Evolutionary conservation across 345 rosid species (phyloP), one percentile per base, ranked within the genome.

Genomic region (Camelina sativa): DNA sequence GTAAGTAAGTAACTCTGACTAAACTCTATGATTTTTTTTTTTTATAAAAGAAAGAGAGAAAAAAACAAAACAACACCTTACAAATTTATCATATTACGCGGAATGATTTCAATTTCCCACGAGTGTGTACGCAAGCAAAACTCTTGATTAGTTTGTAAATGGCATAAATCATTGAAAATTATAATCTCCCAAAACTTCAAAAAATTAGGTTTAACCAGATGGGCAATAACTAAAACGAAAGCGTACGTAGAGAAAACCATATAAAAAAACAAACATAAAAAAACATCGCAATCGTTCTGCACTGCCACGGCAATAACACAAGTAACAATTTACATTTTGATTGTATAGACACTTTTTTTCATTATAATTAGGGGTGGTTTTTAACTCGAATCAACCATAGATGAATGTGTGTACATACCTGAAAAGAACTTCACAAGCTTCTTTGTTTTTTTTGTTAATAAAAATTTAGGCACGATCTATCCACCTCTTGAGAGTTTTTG

Each of bases 401-500:
- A n/a, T 13, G 34, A 35, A 34, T 67, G 22, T 53, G 7, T 1
- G 5, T 28, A 58, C 57, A 61, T 47, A 70, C 66, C 74, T 70
- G 66, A 34, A 30, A 8, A 46, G 44, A 13, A 34, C 47, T 44
- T 59, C 7, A 5, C 22, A 13, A 57, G 2, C 5, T 28, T 28
- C 28, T 28, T 23, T 23, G 25, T 23, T 23, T 23, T 23, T 23
- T n/a, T n/a, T n/a, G n/a, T n/a, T n/a, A n/a, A n/a, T n/a, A n/a
- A n/a, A 23, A 23, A 2, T 2, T 23, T 23, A 23, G 20, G 32
- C 8, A 22, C 47, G 8, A 25, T 63, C 11, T 32, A 6, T 8
- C 22, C 54, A 62, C 67, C 3, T 11, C 65, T 69, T 32, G 56
- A 58, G 20, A 32, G 57, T 13, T 57, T 20, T 57, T 19, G 73